A percentile compares a stretch with the other conserved stretches of the same genome.
phyloP scores from a whole-genome alignment of 495 filamentous ascomycete genomes.

The Trichoderma gamsii region DNA sequence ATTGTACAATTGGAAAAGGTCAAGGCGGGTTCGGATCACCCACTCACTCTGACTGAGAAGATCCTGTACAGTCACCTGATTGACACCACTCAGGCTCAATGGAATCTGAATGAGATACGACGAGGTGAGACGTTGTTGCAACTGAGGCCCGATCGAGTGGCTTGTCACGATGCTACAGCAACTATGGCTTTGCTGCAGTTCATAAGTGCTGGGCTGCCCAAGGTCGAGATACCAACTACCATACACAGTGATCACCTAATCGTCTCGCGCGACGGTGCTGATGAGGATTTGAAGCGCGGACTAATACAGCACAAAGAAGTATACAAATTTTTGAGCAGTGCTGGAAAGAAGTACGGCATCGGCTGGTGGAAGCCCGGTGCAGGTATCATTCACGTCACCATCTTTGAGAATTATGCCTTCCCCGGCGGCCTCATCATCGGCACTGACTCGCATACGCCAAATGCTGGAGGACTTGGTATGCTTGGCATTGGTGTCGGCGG shows the following conservation, averaged over 20 bases:
- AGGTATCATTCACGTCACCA: slow-evolving; percentile 98
- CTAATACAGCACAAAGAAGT: slow-evolving; percentile 97
- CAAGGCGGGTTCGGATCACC: no score
- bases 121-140: slow-evolving; percentile 91
- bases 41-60: slow-evolving; percentile 61
- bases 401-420: slow-evolving; percentile 98
- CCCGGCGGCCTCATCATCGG: slow-evolving; percentile 97
- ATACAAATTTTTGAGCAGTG: slow-evolving; percentile 91
- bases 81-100: slow-evolving; percentile 87
- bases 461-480: slow-evolving; percentile 95
- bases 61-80: slow-evolving; percentile 91
- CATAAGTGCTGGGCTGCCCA: slow-evolving; percentile 95
- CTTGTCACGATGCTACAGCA: slow-evolving; percentile 98
- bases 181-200: slow-evolving; percentile 99
- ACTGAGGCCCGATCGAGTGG: slow-evolving; percentile 93
- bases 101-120: slow-evolving; percentile 60
- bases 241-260: slow-evolving; percentile 99
- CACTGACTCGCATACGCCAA: slow-evolving; percentile 97
- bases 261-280: slow-evolving; percentile 90
- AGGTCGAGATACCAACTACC: slow-evolving; percentile 88
- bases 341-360: slow-evolving; percentile 98
- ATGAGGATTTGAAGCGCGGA: slow-evolving; percentile 85
- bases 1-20: no score
- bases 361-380: slow-evolving; percentile 99
- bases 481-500: slow-evolving; percentile 96